These are phyloP conservation scores for Cutaneotrichosporon arboriforme DNA, from an alignment of 1,284 basidiomycete species.

Conservation along the genomic window DNA sequence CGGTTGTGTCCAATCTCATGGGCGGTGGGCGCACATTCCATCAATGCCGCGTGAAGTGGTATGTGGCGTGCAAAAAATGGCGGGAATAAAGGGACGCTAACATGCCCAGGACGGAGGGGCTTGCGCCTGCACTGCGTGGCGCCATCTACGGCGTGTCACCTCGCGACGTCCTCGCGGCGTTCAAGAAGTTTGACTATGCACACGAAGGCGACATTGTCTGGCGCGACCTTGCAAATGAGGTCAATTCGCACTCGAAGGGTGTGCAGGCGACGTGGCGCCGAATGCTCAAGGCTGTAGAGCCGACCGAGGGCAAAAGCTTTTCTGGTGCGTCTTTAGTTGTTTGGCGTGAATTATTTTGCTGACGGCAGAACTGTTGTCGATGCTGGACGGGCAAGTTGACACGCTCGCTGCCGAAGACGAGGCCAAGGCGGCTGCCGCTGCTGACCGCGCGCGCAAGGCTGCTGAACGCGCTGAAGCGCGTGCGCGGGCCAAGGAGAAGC, in stretches of 20 bases:
- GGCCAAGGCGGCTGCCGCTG: not conserved
- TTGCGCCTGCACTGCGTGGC: slow-evolving; percentile 6
- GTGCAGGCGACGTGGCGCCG: slow-evolving; percentile 7
- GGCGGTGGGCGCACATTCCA: slow-evolving; percentile 21
- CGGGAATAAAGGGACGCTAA: not conserved
- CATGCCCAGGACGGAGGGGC: slow-evolving; percentile 7
- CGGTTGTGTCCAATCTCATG: slow-evolving; percentile 25
- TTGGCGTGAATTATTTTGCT: not conserved
- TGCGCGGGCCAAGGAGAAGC: not conserved
- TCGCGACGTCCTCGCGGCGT: slow-evolving; percentile 4
- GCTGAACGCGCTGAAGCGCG: too few species aligned
- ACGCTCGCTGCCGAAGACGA: not conserved
- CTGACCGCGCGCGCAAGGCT: too few species aligned
- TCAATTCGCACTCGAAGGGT: slow-evolving; percentile 4
- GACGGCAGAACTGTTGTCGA: slow-evolving; percentile 4
- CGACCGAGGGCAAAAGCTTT: slow-evolving; percentile 3
- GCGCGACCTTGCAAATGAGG: slow-evolving; percentile 4
- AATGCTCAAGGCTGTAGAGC: slow-evolving; percentile 1
- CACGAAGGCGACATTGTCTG: slow-evolving; percentile 13
- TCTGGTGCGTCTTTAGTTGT: too few species aligned
- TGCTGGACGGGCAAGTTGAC: not conserved
- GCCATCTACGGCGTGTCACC: slow-evolving; percentile 1
- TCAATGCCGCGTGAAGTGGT: slow-evolving; percentile 35
- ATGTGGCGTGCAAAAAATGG: not conserved
- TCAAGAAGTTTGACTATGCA: slow-evolving; percentile 2